These are phyloP conservation scores for Setaria viridis DNA, from an alignment of 202 grass and related monocot genomes.

Conservation along the genomic window DNA sequence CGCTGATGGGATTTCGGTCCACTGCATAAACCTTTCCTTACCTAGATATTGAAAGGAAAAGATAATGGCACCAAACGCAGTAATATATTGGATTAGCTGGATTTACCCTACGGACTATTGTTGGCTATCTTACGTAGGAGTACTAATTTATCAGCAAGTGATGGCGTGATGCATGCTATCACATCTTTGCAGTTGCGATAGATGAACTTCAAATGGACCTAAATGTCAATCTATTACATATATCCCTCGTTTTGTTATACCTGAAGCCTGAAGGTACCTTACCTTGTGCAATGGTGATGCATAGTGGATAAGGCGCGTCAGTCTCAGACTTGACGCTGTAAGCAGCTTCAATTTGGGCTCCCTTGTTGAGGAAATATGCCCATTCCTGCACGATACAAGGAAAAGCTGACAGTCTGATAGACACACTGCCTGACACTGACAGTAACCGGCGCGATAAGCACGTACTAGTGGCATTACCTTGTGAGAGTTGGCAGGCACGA, in stretches of 20 bases:
- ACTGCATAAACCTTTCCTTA: slow-evolving; percentile 50
- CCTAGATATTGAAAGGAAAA: not conserved
- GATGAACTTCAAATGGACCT: not conserved
- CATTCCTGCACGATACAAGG: slow-evolving; percentile 57
- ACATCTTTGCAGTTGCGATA: not conserved
- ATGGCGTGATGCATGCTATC: not conserved
- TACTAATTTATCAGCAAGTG: not conserved
- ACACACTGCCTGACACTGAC: not conserved
- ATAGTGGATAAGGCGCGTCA: slow-evolving; percentile 42
- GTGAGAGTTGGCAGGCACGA: slow-evolving; percentile 59
- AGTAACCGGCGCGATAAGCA: too few species aligned
- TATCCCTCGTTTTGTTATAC: not conserved
- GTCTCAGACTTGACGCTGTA: slow-evolving; percentile 51
- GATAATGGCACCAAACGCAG: too few species aligned
- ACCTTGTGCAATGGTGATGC: slow-evolving; percentile 68
- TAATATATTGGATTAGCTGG: too few species aligned
- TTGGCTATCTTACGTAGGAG: not conserved
- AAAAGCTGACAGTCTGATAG: not conserved
- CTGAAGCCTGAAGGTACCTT: not conserved
- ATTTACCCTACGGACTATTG: too few species aligned
- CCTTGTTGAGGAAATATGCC: slow-evolving; percentile 66
- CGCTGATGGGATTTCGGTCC: slow-evolving; percentile 60
- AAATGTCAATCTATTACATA: too few species aligned
- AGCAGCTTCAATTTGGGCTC: slow-evolving; percentile 50
- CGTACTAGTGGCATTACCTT: slow-evolving; percentile 29